Evolutionary conservation across 2,329 filamentous ascomycete genomes (phyloP), one percentile per base, ranked within the genome.

Genomic region (Colletotrichum australisinense): DNA sequence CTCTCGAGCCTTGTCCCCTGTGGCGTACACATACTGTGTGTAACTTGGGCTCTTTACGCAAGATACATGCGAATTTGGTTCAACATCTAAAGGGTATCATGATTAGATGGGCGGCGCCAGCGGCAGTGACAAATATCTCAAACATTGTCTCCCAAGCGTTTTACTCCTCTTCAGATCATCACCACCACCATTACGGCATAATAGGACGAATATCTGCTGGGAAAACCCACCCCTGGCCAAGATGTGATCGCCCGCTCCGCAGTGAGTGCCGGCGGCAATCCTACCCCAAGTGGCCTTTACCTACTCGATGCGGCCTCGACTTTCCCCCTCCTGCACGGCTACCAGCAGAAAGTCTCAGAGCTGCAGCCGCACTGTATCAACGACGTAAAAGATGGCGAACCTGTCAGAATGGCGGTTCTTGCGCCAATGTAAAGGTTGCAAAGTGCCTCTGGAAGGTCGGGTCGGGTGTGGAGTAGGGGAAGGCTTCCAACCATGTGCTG

Each of bases 401-500:
- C 56, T 32, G 60, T 60, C 24, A 52, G 28, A 56, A 35, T 24
- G 6, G 24, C 46, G 28, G 12, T 55, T 4, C 38, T 35, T 57
- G 16, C 28, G 12, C 22, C 30, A 19, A 56, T 24, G 9, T 49
- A 49, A n/a, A 53, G 63, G 63, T 55, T 67, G 56, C 69, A 35
- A 64, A 42, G 62, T 38, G 53, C 53, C 30, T 66, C n/a, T 70
- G 52, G 38, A 35, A 60, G 53, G 28, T 57, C 38, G 28, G 24
- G 42, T 35, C 35, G 55, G 57, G 56, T 46, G 58, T 63, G 52
- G 38, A 26, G 49, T 28, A 57, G 42, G 49, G 8, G 38, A 32
- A 58, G n/a, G 26, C 59, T 53, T 57, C 73, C 73, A 74, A 74
- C 73, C 73, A 73, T 69, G 46, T 69, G 60, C 30, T 46, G 42